Conservation (phyloP, 768 basidiomycete genomes). For the Rhodotorula graminis region DNA sequence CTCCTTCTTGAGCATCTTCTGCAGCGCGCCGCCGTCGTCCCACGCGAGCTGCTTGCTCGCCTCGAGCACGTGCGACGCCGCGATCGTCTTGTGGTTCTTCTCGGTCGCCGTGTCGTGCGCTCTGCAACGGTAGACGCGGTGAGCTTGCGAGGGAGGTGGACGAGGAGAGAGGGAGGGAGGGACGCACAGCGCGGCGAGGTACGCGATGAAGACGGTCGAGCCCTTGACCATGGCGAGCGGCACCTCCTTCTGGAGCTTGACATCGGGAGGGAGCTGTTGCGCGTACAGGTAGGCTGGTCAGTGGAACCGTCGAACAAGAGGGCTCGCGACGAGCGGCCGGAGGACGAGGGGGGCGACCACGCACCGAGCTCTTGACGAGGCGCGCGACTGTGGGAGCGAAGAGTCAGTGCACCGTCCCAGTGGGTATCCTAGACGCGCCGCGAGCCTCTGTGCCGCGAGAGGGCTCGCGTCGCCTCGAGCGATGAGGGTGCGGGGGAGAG, state of each 20-base stretch:
- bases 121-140: conserved; percentile 1
- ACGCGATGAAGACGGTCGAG: conserved; percentile 92
- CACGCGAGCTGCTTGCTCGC: conserved; percentile 40
- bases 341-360: not conserved
- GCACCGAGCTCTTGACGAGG: conserved; percentile 11
- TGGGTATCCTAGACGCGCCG: not conserved
- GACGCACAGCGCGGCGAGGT: conserved; percentile 62
- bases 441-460: not conserved
- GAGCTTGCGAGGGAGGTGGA: not conserved
- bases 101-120: conserved; percentile 39
- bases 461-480: not conserved
- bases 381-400: conserved; percentile 7
- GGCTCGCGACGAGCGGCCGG: not conserved
- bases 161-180: not conserved
- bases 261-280: conserved; percentile 68
- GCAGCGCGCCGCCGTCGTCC: conserved; percentile 35
- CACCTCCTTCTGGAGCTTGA: conserved; percentile 85
- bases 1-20: conserved; percentile 33
- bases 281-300: conserved; percentile 3
- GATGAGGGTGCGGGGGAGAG: not conserved
- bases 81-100: conserved; percentile 39
- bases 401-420: not conserved
- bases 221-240: conserved; percentile 77
- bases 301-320: not conserved
- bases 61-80: conserved; percentile 40